These are phyloP conservation scores for Ophiosphaerella herpotricha DNA, from an alignment of 2,329 filamentous ascomycete species.

Conservation along the genomic window DNA sequence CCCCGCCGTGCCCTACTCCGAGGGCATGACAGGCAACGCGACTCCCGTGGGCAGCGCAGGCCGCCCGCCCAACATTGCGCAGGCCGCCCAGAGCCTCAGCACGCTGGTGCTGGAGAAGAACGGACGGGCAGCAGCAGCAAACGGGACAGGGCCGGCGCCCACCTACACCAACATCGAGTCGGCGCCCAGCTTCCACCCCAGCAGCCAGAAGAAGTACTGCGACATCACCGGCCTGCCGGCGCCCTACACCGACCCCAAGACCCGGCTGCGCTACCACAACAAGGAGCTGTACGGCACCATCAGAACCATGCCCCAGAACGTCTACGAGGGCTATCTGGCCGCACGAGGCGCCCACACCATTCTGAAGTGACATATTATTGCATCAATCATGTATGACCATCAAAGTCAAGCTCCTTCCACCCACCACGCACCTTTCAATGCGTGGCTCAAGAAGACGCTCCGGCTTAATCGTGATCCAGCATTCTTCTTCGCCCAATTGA, in stretches of 20 bases:
- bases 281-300: constrained; percentile 88
- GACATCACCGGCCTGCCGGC: constrained; percentile 93
- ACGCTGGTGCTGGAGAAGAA: constrained; percentile 89
- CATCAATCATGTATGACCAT: constrained; percentile 70
- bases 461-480: constrained; percentile 95
- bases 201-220: constrained; percentile 86
- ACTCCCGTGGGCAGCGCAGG: constrained; percentile 69
- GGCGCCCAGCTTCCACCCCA: constrained; percentile 79
- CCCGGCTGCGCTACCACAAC: constrained; percentile 88
- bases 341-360: constrained; percentile 91
- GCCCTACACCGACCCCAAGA: constrained; percentile 93
- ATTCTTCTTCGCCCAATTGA: constrained; percentile 75
- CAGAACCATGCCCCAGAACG: constrained; percentile 76
- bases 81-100: constrained; percentile 83
- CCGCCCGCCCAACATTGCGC: constrained; percentile 70
- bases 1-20: constrained; percentile 48
- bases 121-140: constrained; percentile 41
- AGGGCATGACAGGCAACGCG: constrained; percentile 41
- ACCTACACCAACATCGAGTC: constrained; percentile 98
- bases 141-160: constrained; percentile 62
- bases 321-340: constrained; percentile 86
- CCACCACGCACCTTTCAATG: constrained; percentile 78
- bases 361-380: constrained; percentile 67
- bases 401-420: constrained; percentile 97
- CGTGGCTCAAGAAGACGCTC: constrained; percentile 87